Percentiles rank a stretch among this genome's conserved stretches.
These are phyloP conservation scores for Hypoxylon rubiginosum DNA, from an alignment of 2,329 filamentous ascomycete genomes.

Conservation along the genomic window DNA sequence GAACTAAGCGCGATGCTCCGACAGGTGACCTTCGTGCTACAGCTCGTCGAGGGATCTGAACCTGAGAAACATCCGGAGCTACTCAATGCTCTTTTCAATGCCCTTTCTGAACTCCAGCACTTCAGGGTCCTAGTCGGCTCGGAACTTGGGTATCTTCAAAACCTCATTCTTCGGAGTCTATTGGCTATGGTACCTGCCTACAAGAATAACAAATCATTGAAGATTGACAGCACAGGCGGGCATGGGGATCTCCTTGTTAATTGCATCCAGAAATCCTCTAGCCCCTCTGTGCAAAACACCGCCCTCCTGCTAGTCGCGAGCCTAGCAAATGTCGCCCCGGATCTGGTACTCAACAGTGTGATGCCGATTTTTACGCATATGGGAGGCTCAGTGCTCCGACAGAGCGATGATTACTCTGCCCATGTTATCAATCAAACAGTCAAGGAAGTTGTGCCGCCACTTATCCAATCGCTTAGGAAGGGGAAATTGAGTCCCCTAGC, in stretches of 20 bases:
- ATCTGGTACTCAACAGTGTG: slow-evolving; percentile 93
- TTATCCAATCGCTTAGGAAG: slow-evolving; percentile 86
- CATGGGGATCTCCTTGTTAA: slow-evolving; percentile 93
- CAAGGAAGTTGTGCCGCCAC: slow-evolving; percentile 90
- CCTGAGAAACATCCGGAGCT: slow-evolving; percentile 82
- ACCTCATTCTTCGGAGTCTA: slow-evolving; percentile 84
- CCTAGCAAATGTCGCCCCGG: slow-evolving; percentile 87
- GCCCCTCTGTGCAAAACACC: slow-evolving; percentile 92
- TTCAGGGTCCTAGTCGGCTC: slow-evolving; percentile 85
- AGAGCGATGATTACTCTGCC: slow-evolving; percentile 96
- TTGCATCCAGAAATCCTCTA: slow-evolving; percentile 91
- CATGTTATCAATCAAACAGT: slow-evolving; percentile 97
- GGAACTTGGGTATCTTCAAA: slow-evolving; percentile 91
- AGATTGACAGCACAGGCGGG: slow-evolving; percentile 82
- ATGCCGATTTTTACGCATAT: slow-evolving; percentile 99
- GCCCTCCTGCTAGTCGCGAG: slow-evolving; percentile 89
- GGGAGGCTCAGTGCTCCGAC: slow-evolving; percentile 89
- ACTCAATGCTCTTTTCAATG: slow-evolving; percentile 82
- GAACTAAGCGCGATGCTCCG: slow-evolving; percentile 77
- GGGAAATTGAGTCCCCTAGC: slow-evolving; percentile 83
- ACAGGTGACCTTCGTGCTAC: slow-evolving; percentile 87
- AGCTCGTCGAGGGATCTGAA: slow-evolving; percentile 85
- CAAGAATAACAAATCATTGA: slow-evolving; percentile 70
- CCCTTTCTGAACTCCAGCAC: slow-evolving; percentile 88
- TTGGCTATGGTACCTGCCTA: slow-evolving; percentile 86